Conservation (phyloP, 2,329 filamentous ascomycete genomes). For the Dendrostoma leiphaemia region DNA sequence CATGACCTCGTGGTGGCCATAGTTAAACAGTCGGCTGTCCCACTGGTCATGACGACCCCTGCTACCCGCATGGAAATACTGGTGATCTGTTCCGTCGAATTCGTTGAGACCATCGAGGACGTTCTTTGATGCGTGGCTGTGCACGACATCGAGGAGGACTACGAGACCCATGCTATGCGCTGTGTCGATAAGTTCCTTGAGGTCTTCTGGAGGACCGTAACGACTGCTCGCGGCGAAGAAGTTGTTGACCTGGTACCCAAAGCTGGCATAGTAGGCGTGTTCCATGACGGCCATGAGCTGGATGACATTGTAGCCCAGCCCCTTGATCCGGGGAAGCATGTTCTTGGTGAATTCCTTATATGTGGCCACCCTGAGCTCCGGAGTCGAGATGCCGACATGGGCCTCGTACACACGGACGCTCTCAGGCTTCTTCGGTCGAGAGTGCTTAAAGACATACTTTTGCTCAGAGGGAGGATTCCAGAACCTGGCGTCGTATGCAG, state of each 20-base stretch:
- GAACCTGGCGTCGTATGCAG: conserved; percentile 91
- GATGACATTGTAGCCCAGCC: conserved; percentile 93
- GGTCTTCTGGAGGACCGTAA: conserved; percentile 88
- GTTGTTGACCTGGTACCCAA: conserved; percentile 97
- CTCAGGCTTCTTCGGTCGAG: conserved; percentile 75
- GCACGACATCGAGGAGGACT: conserved; percentile 91
- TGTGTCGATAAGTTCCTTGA: conserved; percentile 95
- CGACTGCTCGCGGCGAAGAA: conserved; percentile 98
- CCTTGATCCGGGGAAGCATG: conserved; percentile 87
- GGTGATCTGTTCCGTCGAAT: conserved; percentile 92
- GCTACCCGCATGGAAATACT: conserved; percentile 87
- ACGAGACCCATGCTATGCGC: conserved; percentile 89
- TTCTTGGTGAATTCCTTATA: conserved; percentile 97
- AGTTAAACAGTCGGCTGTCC: conserved; percentile 98
- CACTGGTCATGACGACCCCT: conserved; percentile 89
- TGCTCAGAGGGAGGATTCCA: conserved; percentile 86
- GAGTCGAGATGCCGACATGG: conserved; percentile 96
- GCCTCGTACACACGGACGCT: conserved; percentile 96
- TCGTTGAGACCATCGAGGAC: conserved; percentile 91
- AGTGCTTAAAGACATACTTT: conserved; percentile 81
- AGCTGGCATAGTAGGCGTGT: conserved; percentile 98
- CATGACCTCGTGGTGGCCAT: conserved; percentile 89
- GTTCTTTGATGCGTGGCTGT: conserved; percentile 98
- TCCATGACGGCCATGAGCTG: conserved; percentile 99
- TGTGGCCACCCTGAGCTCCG: conserved; percentile 82